Evolutionary conservation across 768 basidiomycete genomes (phyloP), one percentile per base, ranked within the genome.

Genomic region (Tephrocybe rancida): DNA sequence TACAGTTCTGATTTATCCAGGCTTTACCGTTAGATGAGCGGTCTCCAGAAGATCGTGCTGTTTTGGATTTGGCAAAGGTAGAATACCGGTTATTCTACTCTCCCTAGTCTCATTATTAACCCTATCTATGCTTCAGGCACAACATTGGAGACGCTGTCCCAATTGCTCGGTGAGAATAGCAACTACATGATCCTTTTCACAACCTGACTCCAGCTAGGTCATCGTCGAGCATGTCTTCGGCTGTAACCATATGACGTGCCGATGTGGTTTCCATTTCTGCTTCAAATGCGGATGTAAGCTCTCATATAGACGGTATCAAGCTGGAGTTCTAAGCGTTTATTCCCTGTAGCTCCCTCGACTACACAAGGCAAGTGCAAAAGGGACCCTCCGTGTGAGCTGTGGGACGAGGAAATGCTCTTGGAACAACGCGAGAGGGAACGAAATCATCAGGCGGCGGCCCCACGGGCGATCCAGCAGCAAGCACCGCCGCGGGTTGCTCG

Each of bases 201-300:
- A 27, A 14, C 2, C 38, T 55, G 16, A 25, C 42, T 42, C 19
- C 27, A 22, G 10, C 6, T 34, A 67, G 66, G 62, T 61, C 5
- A 65, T 67, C 26, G 62, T 67, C 14, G 66, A 67, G 38, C 63
- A 60, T 34, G 41, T 56, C 29, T 64, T 54, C 43, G 75, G 74
- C 0, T 75, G 73, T 55, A 72, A 72, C 60, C 74, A 77, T 55
- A 73, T 75, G 62, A 73, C 69, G 2, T 77, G 74, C 59, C 56
- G 67, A 35, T 75, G 74, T 61, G 67, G 70, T 14, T 68, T 69
- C 22, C 65, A 76, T 52, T 77, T 77, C 55, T 76, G 76, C 57
- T 75, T 72, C 61, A 69, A 68, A 57, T 74, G 73, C 48, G 73
- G 70, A n/a, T 65, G 73, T 73, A 37, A 48, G 70, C 62, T 11